Evolutionary conservation across 106 monocot genomes (phyloP).

Genomic region (Dendrobium huoshanense): DNA sequence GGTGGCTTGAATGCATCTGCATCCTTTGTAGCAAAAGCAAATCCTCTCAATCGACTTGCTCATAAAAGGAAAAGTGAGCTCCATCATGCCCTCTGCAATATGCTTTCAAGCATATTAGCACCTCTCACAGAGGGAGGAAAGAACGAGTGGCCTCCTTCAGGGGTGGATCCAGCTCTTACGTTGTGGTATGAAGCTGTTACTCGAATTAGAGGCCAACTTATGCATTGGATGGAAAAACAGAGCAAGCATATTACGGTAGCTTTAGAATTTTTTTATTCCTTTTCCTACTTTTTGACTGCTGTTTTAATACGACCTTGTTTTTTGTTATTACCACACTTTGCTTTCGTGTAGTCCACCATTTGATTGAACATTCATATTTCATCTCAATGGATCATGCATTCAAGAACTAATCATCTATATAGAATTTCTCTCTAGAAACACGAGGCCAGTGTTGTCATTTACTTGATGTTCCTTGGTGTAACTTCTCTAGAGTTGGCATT

Average conservation of each 20-base stretch:
- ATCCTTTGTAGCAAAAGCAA: slow-evolving; percentile 95
- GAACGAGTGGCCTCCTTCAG: slow-evolving; percentile 79
- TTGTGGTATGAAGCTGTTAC: slow-evolving; percentile 98
- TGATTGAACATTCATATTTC: neutral
- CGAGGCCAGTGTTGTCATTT: neutral
- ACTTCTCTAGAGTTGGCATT: neutral
- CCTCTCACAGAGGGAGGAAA: slow-evolving; percentile 93
- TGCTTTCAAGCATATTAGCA: slow-evolving; percentile 97
- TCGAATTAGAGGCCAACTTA: slow-evolving; percentile 70
- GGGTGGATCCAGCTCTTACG: slow-evolving; percentile 80
- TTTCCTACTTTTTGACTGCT: neutral
- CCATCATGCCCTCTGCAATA: slow-evolving; percentile 95
- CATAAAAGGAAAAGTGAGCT: slow-evolving; percentile 98
- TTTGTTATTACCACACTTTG: neutral
- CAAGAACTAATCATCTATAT: neutral
- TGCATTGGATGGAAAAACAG: slow-evolving; percentile 98
- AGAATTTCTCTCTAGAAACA: neutral
- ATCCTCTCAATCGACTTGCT: slow-evolving; percentile 90
- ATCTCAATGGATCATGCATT: neutral
- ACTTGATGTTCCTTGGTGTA: neutral
- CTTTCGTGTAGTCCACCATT: neutral
- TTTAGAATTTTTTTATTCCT: neutral
- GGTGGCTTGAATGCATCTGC: slow-evolving; percentile 95
- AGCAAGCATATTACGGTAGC: slow-evolving; percentile 90
- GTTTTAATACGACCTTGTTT: neutral